These are phyloP conservation scores for Colletotrichum brevisporum DNA, from an alignment of 2,329 filamentous ascomycete genomes.

Conservation along the genomic window DNA sequence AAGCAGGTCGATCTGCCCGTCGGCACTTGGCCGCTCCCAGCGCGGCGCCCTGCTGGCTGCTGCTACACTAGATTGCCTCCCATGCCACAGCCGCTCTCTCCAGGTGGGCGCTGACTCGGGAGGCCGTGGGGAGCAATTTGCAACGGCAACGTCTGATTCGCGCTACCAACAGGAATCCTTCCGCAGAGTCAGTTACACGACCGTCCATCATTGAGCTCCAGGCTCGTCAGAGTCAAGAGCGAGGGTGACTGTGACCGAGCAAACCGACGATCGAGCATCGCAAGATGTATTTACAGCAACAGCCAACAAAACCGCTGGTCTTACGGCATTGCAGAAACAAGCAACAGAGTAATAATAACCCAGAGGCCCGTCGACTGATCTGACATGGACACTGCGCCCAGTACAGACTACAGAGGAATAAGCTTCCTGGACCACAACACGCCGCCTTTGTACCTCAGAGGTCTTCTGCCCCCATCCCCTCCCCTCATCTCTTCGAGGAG, in stretches of 20 bases:
- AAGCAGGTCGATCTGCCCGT: slow-evolving; percentile 43
- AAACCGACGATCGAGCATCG: too few relatives aligned
- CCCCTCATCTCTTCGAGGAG: slow-evolving; percentile 17
- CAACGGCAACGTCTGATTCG: slow-evolving; percentile 29
- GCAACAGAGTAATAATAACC: neutral
- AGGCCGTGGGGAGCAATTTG: slow-evolving; percentile 36
- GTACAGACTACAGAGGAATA: slow-evolving; percentile 20
- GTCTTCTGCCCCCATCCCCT: neutral
- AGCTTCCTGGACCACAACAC: slow-evolving; percentile 31
- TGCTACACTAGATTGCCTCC: slow-evolving; percentile 31
- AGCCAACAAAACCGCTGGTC: too few relatives aligned
- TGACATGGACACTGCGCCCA: neutral
- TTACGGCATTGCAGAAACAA: too few relatives aligned
- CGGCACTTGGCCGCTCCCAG: slow-evolving; percentile 42
- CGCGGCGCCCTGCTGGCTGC: slow-evolving; percentile 20
- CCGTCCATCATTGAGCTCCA: neutral
- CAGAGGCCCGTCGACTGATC: slow-evolving; percentile 11
- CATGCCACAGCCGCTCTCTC: slow-evolving; percentile 33
- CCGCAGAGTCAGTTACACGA: slow-evolving; percentile 26
- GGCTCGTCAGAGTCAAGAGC: slow-evolving; percentile 9
- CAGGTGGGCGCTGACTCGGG: slow-evolving; percentile 36
- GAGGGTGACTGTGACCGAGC: neutral
- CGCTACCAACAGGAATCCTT: neutral
- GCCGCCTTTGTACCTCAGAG: slow-evolving; percentile 26
- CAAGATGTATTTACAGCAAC: too few relatives aligned